phyloP scores from a whole-genome alignment of 2,329 filamentous ascomycete species.

The Verticillium klebahnii region DNA sequence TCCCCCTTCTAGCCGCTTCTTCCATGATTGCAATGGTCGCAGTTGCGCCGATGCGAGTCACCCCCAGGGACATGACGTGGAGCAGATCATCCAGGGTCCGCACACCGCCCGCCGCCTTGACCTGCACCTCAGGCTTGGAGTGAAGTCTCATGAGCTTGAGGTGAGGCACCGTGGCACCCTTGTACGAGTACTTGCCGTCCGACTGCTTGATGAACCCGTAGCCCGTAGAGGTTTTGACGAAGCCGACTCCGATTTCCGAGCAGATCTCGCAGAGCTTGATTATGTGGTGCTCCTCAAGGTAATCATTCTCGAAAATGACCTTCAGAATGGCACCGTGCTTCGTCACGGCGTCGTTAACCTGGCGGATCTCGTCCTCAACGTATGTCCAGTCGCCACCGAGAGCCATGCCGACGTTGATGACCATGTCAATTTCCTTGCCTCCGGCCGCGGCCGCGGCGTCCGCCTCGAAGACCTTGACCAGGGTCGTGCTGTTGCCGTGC shows the following conservation, averaged over 20 bases:
- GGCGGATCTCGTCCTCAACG: conserved; percentile 44
- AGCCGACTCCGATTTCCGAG: conserved; percentile 43
- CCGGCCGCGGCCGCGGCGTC: conserved; percentile 39
- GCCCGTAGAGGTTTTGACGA: conserved; percentile 57
- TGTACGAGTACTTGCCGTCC: conserved; percentile 37
- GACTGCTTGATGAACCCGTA: conserved; percentile 55
- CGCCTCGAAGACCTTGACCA: conserved; percentile 51
- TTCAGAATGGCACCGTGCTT: conserved; percentile 44
- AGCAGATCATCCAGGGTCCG: conserved; percentile 52
- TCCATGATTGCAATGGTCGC: conserved; percentile 50
- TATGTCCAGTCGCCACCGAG: conserved; percentile 53
- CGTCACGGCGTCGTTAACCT: conserved; percentile 43
- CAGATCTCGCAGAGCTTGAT: conserved; percentile 50
- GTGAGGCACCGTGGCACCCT: conserved; percentile 45
- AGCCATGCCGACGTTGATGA: conserved; percentile 56
- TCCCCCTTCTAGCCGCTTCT: conserved; percentile 46
- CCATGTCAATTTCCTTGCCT: conserved; percentile 55
- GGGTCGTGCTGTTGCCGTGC: conserved; percentile 50
- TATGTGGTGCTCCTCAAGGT: conserved; percentile 45
- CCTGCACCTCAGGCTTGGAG: conserved; percentile 37
- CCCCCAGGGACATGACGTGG: conserved; percentile 47
- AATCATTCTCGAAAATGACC: conserved; percentile 61
- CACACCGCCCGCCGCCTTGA: conserved; percentile 56
- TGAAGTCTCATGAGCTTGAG: conserved; percentile 49
- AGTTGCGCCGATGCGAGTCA: conserved; percentile 51